Evolutionary conservation across 2,329 filamentous ascomycete genomes (phyloP).

Genomic region (Colletotrichum spaethianum): DNA sequence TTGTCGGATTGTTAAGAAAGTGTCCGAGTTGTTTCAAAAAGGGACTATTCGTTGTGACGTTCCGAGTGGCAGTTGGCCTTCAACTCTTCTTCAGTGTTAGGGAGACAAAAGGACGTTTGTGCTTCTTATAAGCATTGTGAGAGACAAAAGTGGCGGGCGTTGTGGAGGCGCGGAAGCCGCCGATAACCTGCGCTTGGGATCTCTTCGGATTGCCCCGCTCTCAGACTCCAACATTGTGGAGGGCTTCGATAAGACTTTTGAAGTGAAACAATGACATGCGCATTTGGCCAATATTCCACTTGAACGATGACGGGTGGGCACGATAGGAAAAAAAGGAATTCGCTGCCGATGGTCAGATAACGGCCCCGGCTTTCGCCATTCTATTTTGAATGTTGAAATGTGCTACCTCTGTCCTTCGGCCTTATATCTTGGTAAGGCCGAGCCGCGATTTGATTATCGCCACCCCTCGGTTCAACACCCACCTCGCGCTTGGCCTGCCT

Average conservation of each 20-base stretch:
- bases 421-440: conserved; percentile 11
- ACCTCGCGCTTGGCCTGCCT: background rate
- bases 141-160: background rate
- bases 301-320: too few species aligned
- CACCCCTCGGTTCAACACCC: background rate
- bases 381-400: background rate
- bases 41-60: background rate
- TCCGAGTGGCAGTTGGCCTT: background rate
- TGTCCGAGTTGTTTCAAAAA: background rate
- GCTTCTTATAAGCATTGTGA: background rate
- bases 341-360: background rate
- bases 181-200: conserved; percentile 25
- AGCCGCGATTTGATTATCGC: conserved; percentile 17
- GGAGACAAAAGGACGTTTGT: background rate
- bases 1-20: background rate
- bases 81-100: fast-evolving
- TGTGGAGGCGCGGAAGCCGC: conserved; percentile 36
- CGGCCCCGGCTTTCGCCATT: background rate
- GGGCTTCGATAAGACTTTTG: conserved; percentile 9
- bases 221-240: background rate
- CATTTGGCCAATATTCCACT: background rate
- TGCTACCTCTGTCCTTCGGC: conserved; percentile 16
- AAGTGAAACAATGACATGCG: conserved; percentile 18
- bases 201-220: conserved; percentile 31
- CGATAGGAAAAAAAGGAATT: background rate